A percentile compares a stretch with the other conserved stretches of the same genome.
These are phyloP conservation scores for Berberis vulgaris DNA, from an alignment of 164 flowering plant genomes.

Conservation along the genomic window DNA sequence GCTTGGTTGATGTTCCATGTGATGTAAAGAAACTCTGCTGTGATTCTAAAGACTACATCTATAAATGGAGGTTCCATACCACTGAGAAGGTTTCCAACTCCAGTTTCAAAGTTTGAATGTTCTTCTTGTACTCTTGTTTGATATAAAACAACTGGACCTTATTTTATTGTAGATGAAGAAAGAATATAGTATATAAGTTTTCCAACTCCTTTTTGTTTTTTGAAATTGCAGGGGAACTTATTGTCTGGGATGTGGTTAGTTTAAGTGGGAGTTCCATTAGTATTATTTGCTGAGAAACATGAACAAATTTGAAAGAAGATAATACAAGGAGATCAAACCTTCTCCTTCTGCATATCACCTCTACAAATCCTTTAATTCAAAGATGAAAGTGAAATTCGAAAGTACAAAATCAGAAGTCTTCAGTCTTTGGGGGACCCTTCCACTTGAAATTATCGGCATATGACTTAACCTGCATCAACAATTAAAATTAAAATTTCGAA, in stretches of 20 bases:
- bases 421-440: conserved; percentile 25
- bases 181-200: neutral
- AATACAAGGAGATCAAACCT: neutral
- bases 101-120: conserved; percentile 13
- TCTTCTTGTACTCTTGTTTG: neutral
- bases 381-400: neutral
- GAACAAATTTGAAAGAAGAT: neutral
- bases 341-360: neutral
- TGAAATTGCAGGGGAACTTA: neutral
- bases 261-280: neutral
- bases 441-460: conserved; percentile 37
- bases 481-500: neutral
- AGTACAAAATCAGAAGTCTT: conserved; percentile 8
- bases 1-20: conserved; percentile 42
- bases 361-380: neutral
- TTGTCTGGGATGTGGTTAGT: conserved; percentile 20
- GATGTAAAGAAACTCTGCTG: conserved; percentile 52
- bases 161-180: neutral
- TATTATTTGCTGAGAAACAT: neutral
- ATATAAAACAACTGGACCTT: conserved; percentile 2
- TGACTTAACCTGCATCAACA: conserved; percentile 18
- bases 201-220: neutral
- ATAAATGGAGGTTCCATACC: conserved; percentile 73
- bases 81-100: conserved; percentile 17
- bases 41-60: conserved; percentile 56